A percentile compares a stretch with the other conserved stretches of the same genome.
These are phyloP conservation scores for Notholithocarpus densiflorus DNA, from an alignment of 306 rosid species.

Conservation along the genomic window DNA sequence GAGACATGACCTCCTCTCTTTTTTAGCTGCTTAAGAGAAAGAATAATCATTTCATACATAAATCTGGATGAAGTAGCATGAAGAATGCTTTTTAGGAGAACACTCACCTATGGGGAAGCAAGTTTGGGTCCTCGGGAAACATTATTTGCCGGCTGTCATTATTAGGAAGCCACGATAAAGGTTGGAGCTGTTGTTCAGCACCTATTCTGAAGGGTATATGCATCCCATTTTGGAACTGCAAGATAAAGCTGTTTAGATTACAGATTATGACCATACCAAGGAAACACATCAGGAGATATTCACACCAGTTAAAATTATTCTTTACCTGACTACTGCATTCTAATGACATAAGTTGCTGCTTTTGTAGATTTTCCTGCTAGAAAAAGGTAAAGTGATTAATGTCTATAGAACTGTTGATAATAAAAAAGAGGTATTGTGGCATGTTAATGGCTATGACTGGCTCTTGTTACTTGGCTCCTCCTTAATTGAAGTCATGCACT, in stretches of 20 bases:
- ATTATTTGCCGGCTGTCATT: constrained; percentile 43
- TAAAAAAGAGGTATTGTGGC: not conserved
- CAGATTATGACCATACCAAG: not conserved
- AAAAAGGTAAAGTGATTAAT: not conserved
- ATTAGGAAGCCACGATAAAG: constrained; percentile 60
- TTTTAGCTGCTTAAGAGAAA: not conserved
- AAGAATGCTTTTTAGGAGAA: constrained; percentile 6
- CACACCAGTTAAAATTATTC: not conserved
- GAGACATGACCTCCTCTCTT: not conserved
- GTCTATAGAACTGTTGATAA: not conserved
- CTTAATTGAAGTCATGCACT: not conserved
- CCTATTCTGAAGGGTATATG: constrained; percentile 63
- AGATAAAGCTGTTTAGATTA: constrained; percentile 17
- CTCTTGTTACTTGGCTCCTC: not conserved
- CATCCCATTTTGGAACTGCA: constrained; percentile 76
- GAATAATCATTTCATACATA: not conserved
- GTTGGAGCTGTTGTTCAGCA: constrained; percentile 70
- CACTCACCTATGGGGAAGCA: constrained; percentile 63
- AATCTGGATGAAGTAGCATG: not conserved
- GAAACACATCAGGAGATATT: not conserved
- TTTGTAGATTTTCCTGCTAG: constrained; percentile 66
- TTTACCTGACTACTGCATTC: constrained; percentile 82
- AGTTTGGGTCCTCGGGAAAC: constrained; percentile 63
- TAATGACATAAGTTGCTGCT: constrained; percentile 68
- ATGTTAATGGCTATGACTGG: not conserved